Base-by-base conservation (phyloP, 208 protist genomes). In the Leishmania tarentolae region DNA sequence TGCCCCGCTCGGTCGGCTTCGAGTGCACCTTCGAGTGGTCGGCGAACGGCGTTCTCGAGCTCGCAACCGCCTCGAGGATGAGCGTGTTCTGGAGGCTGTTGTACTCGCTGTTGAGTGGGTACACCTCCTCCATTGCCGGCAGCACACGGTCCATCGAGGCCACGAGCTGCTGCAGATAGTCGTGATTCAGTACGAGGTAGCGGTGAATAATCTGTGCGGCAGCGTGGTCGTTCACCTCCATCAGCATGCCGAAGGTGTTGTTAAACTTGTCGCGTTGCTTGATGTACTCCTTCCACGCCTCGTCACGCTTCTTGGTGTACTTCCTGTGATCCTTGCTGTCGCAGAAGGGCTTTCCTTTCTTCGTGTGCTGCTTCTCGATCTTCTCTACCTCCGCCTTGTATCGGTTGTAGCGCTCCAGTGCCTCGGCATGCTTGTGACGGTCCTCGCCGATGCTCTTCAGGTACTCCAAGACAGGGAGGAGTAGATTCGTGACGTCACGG, bases 181-280 rank as follows among this genome's bases (percentile, higher is more conserved):
- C 88, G 79, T 88, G 65, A 72, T 93, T 91, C 42, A 93, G 77
- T 3, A 81, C 61, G 46, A 93, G 84, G 83, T 91, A 93, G 79
- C 88, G 90, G 79, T 93, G 86, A n/a, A 93, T 90, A 37, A 91
- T 84, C 76, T 91, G 86, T 21, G 90, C 87, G 19, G 88, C 87
- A 24, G 90, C 88, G 87, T 93, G 87, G 75, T 91, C 90, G 74
- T 93, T 91, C 57, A 93, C 88, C 77, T 93, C 87, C 90, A 91
- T 93, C 76, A 93, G 82, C 77, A 91, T n/a, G 5, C 63, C 50
- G 73, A 90, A 93, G 11, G 80, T 79, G 61, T 86, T 79, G 76
- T 89, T 91, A 78, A 90, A 93, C 59, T 90, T 89, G 42, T 86
- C 82, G 7, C 83, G 83, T 15, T 76, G 73, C 56, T 73, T 80